phyloP scores from a whole-genome alignment of 805 yeast species.

The Barnettozyma sucrosica region DNA sequence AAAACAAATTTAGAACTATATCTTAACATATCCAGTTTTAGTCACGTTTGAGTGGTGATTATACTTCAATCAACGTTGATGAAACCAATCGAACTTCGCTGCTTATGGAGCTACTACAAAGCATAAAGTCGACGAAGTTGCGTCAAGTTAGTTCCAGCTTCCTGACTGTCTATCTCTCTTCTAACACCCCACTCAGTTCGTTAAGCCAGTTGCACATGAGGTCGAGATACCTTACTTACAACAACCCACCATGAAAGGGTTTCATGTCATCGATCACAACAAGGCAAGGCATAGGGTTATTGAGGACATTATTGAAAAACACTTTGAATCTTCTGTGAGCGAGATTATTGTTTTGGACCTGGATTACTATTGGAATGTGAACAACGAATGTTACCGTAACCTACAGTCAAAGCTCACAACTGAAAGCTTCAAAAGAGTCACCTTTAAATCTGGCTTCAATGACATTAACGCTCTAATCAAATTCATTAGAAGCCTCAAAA shows the following conservation, averaged over 20 bases:
- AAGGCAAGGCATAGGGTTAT: slow-evolving; percentile 1
- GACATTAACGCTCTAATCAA: neutral
- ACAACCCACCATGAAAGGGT: neutral
- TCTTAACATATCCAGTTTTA: too few relatives aligned
- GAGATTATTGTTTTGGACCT: slow-evolving; percentile 9
- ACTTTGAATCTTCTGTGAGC: neutral
- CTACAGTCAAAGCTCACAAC: neutral
- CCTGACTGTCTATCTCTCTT: neutral
- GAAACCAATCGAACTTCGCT: neutral
- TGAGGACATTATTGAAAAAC: neutral
- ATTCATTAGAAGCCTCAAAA: neutral
- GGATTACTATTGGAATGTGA: slow-evolving; percentile 9
- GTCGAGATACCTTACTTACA: neutral
- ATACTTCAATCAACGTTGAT: neutral
- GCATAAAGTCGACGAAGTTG: neutral
- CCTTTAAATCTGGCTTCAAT: neutral
- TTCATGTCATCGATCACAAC: slow-evolving; percentile 6
- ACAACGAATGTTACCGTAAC: neutral
- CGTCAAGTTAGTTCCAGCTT: neutral
- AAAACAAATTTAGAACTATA: too few relatives aligned
- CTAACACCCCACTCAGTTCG: neutral
- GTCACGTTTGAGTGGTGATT: too few relatives aligned
- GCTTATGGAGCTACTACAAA: slow-evolving; percentile 1
- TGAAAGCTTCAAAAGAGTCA: neutral
- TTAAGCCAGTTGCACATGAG: neutral